phyloP scores from a whole-genome alignment of 2,329 filamentous ascomycete genomes.

The Trichothecium roseum region DNA sequence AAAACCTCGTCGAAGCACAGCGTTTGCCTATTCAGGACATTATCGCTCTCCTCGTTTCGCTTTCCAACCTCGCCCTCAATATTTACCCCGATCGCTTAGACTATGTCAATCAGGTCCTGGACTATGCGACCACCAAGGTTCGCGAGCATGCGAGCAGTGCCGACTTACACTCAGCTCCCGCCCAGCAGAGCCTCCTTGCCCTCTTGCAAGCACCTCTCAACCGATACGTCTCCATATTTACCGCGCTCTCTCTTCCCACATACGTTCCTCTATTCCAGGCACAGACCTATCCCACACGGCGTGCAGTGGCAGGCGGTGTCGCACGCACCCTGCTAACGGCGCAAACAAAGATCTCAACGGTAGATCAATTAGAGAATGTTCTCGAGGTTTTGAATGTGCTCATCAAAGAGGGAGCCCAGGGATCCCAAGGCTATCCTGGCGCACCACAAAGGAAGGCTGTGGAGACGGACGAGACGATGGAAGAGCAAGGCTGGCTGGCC shows the following conservation, averaged over 20 bases:
- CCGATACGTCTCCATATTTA: slow-evolving; percentile 88
- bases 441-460: slow-evolving; percentile 61
- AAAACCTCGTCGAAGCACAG: slow-evolving; percentile 84
- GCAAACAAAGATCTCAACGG: slow-evolving; percentile 66
- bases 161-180: slow-evolving; percentile 80
- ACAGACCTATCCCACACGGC: slow-evolving; percentile 84
- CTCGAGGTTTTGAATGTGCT: slow-evolving; percentile 82
- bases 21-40: slow-evolving; percentile 89
- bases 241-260: slow-evolving; percentile 83
- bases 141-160: slow-evolving; percentile 85
- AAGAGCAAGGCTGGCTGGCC: slow-evolving; percentile 96
- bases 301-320: slow-evolving; percentile 85
- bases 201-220: slow-evolving; percentile 86
- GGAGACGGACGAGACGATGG: slow-evolving; percentile 94
- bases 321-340: slow-evolving; percentile 74
- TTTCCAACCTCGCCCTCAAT: slow-evolving; percentile 87
- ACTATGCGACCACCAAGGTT: slow-evolving; percentile 80
- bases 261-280: slow-evolving; percentile 84
- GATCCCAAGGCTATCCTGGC: slow-evolving; percentile 74
- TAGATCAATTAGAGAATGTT: slow-evolving; percentile 76
- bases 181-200: slow-evolving; percentile 80
- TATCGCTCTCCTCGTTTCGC: slow-evolving; percentile 84
- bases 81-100: slow-evolving; percentile 89
- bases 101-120: slow-evolving; percentile 89
- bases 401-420: slow-evolving; percentile 84